A percentile compares a stretch with the other conserved stretches of the same genome.
These are phyloP conservation scores for Krasilnikovozyma curviuscula DNA, from an alignment of 768 basidiomycete genomes.

Conservation along the genomic window DNA sequence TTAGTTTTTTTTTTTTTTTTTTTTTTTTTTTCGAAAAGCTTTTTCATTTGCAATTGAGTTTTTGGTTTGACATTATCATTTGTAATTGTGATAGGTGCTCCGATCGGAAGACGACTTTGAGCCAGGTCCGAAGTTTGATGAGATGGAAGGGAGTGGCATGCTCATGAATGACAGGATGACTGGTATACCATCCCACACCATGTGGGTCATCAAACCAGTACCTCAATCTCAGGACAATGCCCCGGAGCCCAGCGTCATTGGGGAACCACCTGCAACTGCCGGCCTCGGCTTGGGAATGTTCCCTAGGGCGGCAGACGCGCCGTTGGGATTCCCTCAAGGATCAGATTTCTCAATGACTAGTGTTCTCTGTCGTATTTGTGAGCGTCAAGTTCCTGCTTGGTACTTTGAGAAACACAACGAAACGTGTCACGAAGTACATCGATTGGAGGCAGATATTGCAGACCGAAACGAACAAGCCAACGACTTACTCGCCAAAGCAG, in stretches of 20 bases:
- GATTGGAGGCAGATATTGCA: slow-evolving; percentile 80
- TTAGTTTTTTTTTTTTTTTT: no score
- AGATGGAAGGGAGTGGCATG: slow-evolving; percentile 97
- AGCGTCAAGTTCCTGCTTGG: slow-evolving; percentile 91
- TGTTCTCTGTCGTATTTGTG: slow-evolving; percentile 93
- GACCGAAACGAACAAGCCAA: slow-evolving; percentile 58
- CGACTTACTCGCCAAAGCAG: not conserved
- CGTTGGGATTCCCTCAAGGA: slow-evolving; percentile 48
- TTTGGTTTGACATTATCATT: not conserved
- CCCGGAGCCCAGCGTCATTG: not conserved
- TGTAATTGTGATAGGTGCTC: not conserved
- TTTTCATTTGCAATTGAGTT: not conserved
- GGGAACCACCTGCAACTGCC: not conserved
- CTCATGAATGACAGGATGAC: slow-evolving; percentile 85
- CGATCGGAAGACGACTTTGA: slow-evolving; percentile 16
- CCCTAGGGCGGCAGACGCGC: no score
- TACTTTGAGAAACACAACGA: slow-evolving; percentile 99
- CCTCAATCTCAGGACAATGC: not conserved
- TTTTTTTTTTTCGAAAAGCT: no score
- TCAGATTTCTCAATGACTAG: slow-evolving; percentile 60
- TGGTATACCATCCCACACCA: slow-evolving; percentile 75
- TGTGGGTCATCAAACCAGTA: slow-evolving; percentile 82
- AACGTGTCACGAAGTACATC: slow-evolving; percentile 88
- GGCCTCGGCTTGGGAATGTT: slow-evolving; percentile 1
- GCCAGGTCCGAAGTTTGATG: slow-evolving; percentile 35